phyloP scores from a whole-genome alignment of 2,329 filamentous ascomycete species.

The Amesomyces nigricolor region DNA sequence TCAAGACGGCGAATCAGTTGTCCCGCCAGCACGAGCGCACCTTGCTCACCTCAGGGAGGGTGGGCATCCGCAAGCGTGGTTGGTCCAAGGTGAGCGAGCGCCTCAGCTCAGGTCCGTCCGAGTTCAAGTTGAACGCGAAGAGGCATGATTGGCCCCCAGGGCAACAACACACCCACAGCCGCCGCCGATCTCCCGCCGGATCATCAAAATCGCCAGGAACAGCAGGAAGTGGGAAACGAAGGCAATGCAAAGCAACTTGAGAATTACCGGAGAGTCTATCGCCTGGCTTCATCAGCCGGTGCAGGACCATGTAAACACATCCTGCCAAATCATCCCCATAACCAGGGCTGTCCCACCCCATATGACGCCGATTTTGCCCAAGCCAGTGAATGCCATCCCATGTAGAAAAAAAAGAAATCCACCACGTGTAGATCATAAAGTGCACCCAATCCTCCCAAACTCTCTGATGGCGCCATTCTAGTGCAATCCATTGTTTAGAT shows the following conservation, averaged over 20 bases:
- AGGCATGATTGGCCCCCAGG: not conserved
- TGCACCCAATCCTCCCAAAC: constrained; percentile 1
- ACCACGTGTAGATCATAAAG: not conserved
- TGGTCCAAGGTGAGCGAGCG: not conserved
- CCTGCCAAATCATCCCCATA: not conserved
- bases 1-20: not conserved
- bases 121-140: no score
- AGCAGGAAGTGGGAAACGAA: no score
- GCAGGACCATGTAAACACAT: constrained; percentile 1
- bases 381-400: not conserved
- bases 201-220: no score
- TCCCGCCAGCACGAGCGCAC: no score
- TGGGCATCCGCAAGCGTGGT: not conserved
- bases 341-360: not conserved
- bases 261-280: not conserved
- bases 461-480: constrained; percentile 5
- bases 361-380: not conserved
- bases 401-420: not conserved
- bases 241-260: no score
- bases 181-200: no score
- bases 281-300: not conserved
- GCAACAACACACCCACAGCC: no score
- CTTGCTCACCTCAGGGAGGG: no score
- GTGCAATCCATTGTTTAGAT: constrained; percentile 1
- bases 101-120: not conserved